These are phyloP conservation scores for Neurospora hispaniola DNA, from an alignment of 495 filamentous ascomycete genomes.

Conservation along the genomic window DNA sequence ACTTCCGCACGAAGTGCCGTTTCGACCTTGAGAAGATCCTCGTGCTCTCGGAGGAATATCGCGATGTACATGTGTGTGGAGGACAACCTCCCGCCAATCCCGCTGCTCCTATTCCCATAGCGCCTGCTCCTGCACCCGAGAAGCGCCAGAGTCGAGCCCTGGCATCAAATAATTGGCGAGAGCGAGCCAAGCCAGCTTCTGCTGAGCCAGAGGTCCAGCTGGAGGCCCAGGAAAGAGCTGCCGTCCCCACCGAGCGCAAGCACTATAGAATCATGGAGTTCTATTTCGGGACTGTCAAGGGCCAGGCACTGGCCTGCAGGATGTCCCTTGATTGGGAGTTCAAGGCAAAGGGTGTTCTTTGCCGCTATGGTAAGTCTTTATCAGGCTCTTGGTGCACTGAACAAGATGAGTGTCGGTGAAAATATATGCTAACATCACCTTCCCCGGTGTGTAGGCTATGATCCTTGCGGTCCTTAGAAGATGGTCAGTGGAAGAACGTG, in stretches of 20 bases:
- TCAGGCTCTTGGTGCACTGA: no score
- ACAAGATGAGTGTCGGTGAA: no score
- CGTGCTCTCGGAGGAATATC: not conserved
- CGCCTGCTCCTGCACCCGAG: no score
- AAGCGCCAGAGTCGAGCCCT: not conserved
- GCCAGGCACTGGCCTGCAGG: constrained; percentile 30
- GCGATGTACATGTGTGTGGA: not conserved
- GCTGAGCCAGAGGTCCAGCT: rapidly evolving
- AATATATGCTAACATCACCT: no score
- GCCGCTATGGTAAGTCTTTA: constrained; percentile 13
- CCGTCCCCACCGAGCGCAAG: rapidly evolving
- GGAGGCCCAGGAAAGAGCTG: not conserved
- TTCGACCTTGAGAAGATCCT: constrained; percentile 11
- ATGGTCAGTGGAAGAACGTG: no score
- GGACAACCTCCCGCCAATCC: not conserved
- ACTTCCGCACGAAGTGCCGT: constrained; percentile 13
- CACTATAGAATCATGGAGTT: constrained; percentile 14
- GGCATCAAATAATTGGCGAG: not conserved
- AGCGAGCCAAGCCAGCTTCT: rapidly evolving
- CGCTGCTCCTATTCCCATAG: no score
- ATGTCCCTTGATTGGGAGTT: constrained; percentile 26
- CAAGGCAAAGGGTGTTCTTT: constrained; percentile 12
- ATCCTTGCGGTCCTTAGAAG: not conserved
- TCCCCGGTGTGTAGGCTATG: not conserved
- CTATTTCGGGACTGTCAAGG: constrained; percentile 32